Percentiles rank a stretch among this genome's conserved stretches.
phyloP scores from a whole-genome alignment of 164 flowering plant genomes.

The Macadamia integrifolia region DNA sequence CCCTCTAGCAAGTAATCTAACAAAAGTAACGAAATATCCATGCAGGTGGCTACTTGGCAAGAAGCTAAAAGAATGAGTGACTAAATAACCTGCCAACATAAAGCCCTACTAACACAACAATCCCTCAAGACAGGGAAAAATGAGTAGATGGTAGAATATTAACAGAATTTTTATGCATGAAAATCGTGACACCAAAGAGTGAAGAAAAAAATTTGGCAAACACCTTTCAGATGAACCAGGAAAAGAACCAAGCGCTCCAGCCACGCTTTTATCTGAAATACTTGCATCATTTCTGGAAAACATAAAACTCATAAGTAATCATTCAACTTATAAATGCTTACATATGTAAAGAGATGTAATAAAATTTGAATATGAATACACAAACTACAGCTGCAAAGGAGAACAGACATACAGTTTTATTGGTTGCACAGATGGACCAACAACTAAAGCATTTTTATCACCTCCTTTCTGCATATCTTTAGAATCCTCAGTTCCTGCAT shows the following conservation, averaged over 20 bases:
- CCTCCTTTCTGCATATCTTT: constrained; percentile 40
- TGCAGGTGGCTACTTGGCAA: background rate
- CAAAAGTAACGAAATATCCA: background rate
- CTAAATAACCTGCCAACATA: background rate
- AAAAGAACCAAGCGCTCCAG: constrained; percentile 38
- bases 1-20: too few relatives aligned
- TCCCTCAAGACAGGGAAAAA: too few relatives aligned
- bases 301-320: constrained; percentile 7
- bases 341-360: background rate
- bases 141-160: background rate
- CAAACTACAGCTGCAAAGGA: background rate
- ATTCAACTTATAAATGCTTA: background rate
- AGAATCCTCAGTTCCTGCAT: constrained; percentile 53
- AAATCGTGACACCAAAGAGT: background rate
- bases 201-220: background rate
- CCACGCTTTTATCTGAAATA: constrained; percentile 39
- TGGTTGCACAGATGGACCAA: constrained; percentile 59
- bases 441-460: constrained; percentile 55
- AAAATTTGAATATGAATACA: background rate
- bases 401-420: constrained; percentile 48
- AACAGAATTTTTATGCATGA: background rate
- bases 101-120: background rate
- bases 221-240: constrained; percentile 74
- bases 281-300: constrained; percentile 54
- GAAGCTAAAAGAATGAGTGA: background rate